A percentile compares a stretch with the other conserved stretches of the same genome.
Conservation (phyloP, 768 basidiomycete species). For the Punctularia strigosozonata region DNA sequence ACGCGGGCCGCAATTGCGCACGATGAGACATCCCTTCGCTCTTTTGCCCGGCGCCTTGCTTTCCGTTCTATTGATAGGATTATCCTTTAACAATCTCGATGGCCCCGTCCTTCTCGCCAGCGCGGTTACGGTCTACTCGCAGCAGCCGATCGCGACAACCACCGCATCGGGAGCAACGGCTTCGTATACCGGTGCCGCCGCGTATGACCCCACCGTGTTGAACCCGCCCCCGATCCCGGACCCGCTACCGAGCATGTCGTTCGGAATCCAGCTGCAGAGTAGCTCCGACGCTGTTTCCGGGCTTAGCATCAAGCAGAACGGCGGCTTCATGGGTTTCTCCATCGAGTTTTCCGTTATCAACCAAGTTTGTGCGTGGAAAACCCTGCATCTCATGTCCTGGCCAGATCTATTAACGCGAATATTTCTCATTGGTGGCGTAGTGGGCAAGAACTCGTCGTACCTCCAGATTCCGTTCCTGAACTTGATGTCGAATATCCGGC, state of each 20-base stretch:
- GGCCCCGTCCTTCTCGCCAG: not conserved
- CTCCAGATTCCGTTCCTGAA: constrained; percentile 65
- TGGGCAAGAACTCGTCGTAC: constrained; percentile 42
- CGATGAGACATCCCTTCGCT: not conserved
- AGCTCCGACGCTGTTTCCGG: constrained; percentile 12
- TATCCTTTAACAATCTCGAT: not conserved
- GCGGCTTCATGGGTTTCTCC: constrained; percentile 62
- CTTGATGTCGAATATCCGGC: constrained; percentile 58
- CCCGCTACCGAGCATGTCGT: constrained; percentile 11
- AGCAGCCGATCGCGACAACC: constrained; percentile 7
- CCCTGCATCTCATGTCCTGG: no score
- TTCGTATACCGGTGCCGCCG: constrained; percentile 18
- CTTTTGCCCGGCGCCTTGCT: not conserved
- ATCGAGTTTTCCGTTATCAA: constrained; percentile 66
- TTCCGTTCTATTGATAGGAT: not conserved
- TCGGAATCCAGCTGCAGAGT: constrained; percentile 13
- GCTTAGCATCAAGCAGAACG: constrained; percentile 32
- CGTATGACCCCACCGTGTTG: constrained; percentile 20
- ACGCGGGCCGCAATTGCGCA: no score
- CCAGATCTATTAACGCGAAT: no score
- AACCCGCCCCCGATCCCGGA: constrained; percentile 18
- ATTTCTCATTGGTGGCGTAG: constrained; percentile 17
- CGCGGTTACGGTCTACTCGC: constrained; percentile 18
- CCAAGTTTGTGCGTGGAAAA: constrained; percentile 54
- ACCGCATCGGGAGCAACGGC: constrained; percentile 12